Percentiles rank a stretch among this genome's conserved stretches.
Conservation (phyloP, 108 stramenopile genomes). For the Skeletonema grethae region DNA sequence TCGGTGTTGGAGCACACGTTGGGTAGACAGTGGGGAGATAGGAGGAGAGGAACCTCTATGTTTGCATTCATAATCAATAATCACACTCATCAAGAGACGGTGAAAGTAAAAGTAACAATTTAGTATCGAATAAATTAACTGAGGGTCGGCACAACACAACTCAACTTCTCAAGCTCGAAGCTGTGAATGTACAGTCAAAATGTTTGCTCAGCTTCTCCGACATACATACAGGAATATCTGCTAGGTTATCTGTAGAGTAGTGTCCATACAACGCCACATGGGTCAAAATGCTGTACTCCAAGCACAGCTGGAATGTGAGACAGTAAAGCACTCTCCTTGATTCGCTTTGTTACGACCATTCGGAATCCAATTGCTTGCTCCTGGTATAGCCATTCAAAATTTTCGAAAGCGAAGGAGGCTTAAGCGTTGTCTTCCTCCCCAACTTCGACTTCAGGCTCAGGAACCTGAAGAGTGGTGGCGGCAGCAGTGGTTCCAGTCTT, state of each 20-base stretch:
- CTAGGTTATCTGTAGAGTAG: background rate
- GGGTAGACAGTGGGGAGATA: background rate
- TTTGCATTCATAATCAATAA: too few species aligned
- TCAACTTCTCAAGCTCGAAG: too few species aligned
- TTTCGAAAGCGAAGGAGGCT: background rate
- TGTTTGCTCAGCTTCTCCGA: background rate
- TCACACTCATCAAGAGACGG: background rate
- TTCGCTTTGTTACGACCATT: background rate
- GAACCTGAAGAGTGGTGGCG: conserved; percentile 1
- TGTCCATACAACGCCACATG: background rate
- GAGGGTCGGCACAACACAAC: background rate
- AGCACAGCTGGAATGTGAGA: background rate
- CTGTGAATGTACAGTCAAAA: background rate
- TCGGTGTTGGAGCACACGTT: background rate
- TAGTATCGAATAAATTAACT: background rate
- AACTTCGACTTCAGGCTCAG: background rate
- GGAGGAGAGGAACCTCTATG: too few species aligned
- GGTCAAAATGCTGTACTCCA: background rate
- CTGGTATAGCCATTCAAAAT: too few species aligned
- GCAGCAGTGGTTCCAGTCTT: background rate
- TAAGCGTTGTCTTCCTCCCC: background rate
- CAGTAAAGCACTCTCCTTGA: background rate
- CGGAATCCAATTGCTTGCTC: background rate
- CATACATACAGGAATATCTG: background rate
- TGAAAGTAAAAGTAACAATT: background rate